Base-by-base conservation (phyloP, 169 alveolate genomes). In the Plasmodium gallinaceum region DNA sequence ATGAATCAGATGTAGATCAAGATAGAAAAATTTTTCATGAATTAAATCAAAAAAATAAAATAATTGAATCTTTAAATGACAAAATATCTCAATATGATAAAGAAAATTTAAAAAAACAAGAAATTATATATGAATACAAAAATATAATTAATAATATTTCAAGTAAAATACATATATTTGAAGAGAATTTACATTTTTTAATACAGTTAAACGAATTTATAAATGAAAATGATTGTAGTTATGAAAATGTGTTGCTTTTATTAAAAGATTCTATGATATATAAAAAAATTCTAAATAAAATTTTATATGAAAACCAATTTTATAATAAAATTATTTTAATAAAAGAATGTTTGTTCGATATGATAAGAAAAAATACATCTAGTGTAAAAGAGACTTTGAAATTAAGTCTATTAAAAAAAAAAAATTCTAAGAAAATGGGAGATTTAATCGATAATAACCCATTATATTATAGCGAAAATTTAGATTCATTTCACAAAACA, bases 121-220 rank as follows among this genome's bases (percentile, higher is more conserved):
- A 80, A 80, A n/a, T 80, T 0, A 54, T 80, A 51, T 39, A 80
- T 54, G 83, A 65, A 12, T 80, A 80, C 51, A 80, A 80, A 80
- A 24, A 62, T 2, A 24, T 24, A 9, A 57, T 80, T 12, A 66
- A 80, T 26, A 16, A 80, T 32, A 20, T 80, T 18, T 80, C 83
- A 61, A 37, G 54, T 12, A 80, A 80, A 58, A 46, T 80, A 16
- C 80, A 68, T 52, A 68, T 80, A 52, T 80, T 80, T 68, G 90
- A 80, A 80, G 76, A 69, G 24, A 80, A 80, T 42, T 24, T 80
- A 61, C 74, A 68, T 12, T 80, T 80, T 58, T 72, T 80, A n/a
- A 10, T 80, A 16, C 26, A 20, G 12, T 37, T 80, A 62, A 80
- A 80, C 62, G 73, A 80, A 45, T 68, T 52, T 39, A 71, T 80